Conservation (phyloP, 2,329 filamentous ascomycete species). For the Peltaster fructicola region DNA sequence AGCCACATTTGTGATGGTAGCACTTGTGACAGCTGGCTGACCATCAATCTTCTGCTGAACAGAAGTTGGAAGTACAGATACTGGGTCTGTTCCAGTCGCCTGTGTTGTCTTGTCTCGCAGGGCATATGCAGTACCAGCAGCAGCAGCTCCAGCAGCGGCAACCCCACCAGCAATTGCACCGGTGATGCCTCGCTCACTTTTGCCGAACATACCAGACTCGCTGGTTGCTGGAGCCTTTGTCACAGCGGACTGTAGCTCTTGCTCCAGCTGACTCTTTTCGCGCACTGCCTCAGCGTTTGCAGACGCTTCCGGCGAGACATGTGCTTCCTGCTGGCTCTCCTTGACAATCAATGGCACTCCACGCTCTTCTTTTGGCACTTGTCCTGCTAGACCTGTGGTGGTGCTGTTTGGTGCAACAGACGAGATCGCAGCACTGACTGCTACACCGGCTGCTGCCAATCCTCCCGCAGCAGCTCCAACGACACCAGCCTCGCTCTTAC, state of each 20-base stretch:
- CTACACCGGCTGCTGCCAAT: constrained; percentile 27
- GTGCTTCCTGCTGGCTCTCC: constrained; percentile 52
- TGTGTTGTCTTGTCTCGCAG: constrained; percentile 22
- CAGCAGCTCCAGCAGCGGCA: constrained; percentile 17
- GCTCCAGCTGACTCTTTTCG: constrained; percentile 55
- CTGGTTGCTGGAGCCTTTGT: constrained; percentile 20
- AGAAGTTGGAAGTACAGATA: constrained; percentile 17
- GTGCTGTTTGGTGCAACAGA: constrained; percentile 26
- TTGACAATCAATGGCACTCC: constrained; percentile 45
- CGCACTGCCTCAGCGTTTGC: constrained; percentile 45
- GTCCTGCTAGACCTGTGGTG: constrained; percentile 27
- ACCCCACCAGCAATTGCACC: constrained; percentile 24
- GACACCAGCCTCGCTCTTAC: constrained; percentile 19
- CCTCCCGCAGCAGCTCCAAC: constrained; percentile 27
- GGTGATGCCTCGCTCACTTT: constrained; percentile 19
- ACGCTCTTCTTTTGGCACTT: constrained; percentile 19
- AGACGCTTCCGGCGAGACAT: constrained; percentile 45
- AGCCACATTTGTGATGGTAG: no score
- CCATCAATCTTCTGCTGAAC: constrained; percentile 31
- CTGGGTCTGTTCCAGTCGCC: constrained; percentile 31
- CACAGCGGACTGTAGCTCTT: constrained; percentile 52
- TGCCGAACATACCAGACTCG: constrained; percentile 8
- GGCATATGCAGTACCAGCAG: constrained; percentile 20
- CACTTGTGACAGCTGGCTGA: no score
- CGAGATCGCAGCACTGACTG: constrained; percentile 19